Base-by-base conservation (phyloP, 176 grass and related monocot species). In the Luzula sylvatica region DNA sequence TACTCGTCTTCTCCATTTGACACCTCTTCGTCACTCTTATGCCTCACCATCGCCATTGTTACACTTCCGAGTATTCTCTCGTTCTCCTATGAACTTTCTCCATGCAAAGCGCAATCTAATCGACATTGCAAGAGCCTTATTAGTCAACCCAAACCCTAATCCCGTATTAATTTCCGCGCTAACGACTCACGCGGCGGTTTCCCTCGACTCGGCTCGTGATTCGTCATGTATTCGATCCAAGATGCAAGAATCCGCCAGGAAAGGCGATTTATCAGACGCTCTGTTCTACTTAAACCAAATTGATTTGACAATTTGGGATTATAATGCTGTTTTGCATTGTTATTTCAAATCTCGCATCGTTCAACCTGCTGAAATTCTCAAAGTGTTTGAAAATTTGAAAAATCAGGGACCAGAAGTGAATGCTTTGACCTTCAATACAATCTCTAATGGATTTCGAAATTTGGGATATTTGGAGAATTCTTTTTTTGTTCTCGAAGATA, bases 341-440 rank as follows among this genome's bases (percentile, higher is more conserved):
- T 46, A 46, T 2, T 46, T 46, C 43, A 17, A 17, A 14, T 46
- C 43, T 14, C 1, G 43, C 15, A 12, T 17, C 11, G 43, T 46
- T 46, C 15, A 4, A 12, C 43, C 43, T 46, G 5, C 4, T 4
- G 15, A 46, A 46, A 12, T 46, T 46, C 15, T 13, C 8, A 29
- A 56, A 20, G 3, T 58, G 27, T 56, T 38, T 21, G 52, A 43
- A 11, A 17, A 8, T 16, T 56, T 69, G 52, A 69, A 69, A 23
- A 69, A 22, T 44, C 45, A 43, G 17, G 65, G 50, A 14, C 50
- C 35, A 1, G 9, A 5, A 18, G 50, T 53, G 15, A 69, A 69
- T 42, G 32, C 13, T 26, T 54, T 23, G 49, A 69, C 65, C 15
- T 69, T 69, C 65, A 56, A 56, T 21, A 28, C 32, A 45, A 9